Evolutionary conservation across 768 basidiomycete species (phyloP), one percentile per base, ranked within the genome.

Genomic region (Pleurotus giganteus): DNA sequence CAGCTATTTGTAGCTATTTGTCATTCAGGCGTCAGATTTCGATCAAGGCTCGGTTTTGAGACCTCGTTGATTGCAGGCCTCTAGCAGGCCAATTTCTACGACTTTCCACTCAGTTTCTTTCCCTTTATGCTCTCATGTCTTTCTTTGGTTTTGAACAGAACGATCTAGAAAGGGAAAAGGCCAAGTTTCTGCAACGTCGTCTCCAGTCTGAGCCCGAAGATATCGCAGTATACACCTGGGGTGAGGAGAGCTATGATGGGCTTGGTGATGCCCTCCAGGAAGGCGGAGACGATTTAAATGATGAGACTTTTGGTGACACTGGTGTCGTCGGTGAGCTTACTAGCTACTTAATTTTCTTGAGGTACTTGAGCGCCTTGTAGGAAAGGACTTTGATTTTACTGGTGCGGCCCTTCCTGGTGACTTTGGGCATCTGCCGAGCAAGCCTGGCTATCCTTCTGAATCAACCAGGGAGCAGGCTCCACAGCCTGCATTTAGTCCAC

Each of bases 191-290:
- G 52, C 75, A 79, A 47, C 70, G 74, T 19, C 71, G 67, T 4
- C 59, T 68, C 7, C 77, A 85, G 47, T n/a, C n/a, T n/a, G 82
- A 85, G 61, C 75, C 81, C 44, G 94, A 92, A 65, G 88, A 94
- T 72, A 74, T 97, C 58, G 88, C 91, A 2, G 91, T 94, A 44
- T 95, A 92, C 71, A 92, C 88, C 42, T 97, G 92, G 92, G 93
- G 91, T 9, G 89, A 91, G 61, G 91, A 91, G 36, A 85, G 84
- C 60, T 94, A 94, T 66, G 91, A 96, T 69, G 92, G 90, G 36
- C 83, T 96, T 24, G 94, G 89, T 50, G 88, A 92, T 70, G 84
- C 84, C 47, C 80, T 98, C 52, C 84, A 88, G 62, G 96, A 98
- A 71, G 88, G 87, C 37, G 86, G 85, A 54, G 94, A 98, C 76